Evolutionary conservation across 495 filamentous ascomycete genomes (phyloP).

Genomic region (Bacidia rubella): DNA sequence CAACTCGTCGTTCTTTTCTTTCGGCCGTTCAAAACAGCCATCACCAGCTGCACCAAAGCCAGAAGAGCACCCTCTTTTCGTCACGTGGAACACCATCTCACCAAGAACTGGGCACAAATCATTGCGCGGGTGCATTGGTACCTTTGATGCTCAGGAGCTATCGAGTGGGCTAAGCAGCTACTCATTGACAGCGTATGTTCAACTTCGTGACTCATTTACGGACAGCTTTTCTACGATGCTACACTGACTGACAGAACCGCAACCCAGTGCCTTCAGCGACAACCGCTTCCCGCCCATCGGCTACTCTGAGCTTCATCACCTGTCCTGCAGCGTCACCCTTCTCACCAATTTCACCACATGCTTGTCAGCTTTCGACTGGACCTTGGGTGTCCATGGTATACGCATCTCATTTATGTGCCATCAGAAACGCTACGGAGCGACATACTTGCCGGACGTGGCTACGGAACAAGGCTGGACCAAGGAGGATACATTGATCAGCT

Average conservation of each 20-base stretch:
- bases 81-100: constrained; percentile 81
- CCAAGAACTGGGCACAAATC: constrained; percentile 42
- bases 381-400: constrained; percentile 70
- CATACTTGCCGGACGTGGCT: constrained; percentile 87
- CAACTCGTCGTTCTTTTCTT: constrained; percentile 32
- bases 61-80: constrained; percentile 58
- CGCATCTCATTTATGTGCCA: constrained; percentile 60
- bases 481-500: constrained; percentile 74
- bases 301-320: constrained; percentile 47
- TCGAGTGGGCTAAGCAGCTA: constrained; percentile 61
- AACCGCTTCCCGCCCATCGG: constrained; percentile 68
- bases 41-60: constrained; percentile 11
- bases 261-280: constrained; percentile 64
- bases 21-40: constrained; percentile 21
- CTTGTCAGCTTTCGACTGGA: constrained; percentile 68
- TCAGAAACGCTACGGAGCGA: constrained; percentile 48
- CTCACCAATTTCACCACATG: constrained; percentile 65
- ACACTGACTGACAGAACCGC: not conserved
- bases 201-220: constrained; percentile 5
- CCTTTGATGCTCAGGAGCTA: constrained; percentile 71
- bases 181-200: constrained; percentile 64
- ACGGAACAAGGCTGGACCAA: constrained; percentile 91
- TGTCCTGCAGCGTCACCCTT: constrained; percentile 60
- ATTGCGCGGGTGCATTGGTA: constrained; percentile 91
- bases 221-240: not conserved